Conservation (phyloP, 192 early-diverging fungal species). For the Pilaira anomala region DNA sequence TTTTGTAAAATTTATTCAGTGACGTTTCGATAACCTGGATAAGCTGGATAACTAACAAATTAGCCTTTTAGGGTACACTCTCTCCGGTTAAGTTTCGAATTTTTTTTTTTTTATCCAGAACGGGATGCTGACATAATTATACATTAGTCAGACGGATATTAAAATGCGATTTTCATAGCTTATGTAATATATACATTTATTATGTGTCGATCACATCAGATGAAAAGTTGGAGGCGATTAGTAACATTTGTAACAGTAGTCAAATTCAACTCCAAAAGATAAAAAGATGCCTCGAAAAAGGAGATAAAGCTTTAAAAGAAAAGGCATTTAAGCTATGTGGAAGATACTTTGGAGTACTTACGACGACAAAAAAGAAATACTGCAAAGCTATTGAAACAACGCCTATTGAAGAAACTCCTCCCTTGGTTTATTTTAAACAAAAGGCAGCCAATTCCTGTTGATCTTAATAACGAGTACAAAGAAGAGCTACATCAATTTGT, state of each 20-base stretch:
- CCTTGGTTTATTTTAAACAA: slow-evolving; percentile 9
- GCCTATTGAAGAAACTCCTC: slow-evolving; percentile 14
- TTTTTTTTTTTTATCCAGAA: too few relatives aligned
- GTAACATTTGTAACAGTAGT: slow-evolving; percentile 5
- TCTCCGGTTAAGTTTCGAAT: too few relatives aligned
- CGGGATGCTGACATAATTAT: too few relatives aligned
- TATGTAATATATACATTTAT: too few relatives aligned
- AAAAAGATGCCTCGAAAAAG: slow-evolving; percentile 11
- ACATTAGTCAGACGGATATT: too few relatives aligned
- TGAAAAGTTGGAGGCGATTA: slow-evolving; percentile 6
- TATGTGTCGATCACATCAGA: too few relatives aligned
- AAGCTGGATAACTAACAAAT: too few relatives aligned
- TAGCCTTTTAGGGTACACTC: too few relatives aligned
- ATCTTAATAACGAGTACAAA: background rate
- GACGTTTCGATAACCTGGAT: too few relatives aligned
- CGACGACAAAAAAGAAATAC: slow-evolving; percentile 12
- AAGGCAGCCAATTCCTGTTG: background rate
- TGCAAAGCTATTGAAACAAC: slow-evolving; percentile 7
- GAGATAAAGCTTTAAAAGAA: slow-evolving; percentile 2
- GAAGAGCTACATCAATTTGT: slow-evolving; percentile 10
- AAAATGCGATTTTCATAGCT: too few relatives aligned
- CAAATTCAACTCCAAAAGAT: slow-evolving; percentile 13
- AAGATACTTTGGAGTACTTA: slow-evolving; percentile 1
- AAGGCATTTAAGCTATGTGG: slow-evolving; percentile 9
- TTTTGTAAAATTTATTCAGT: too few relatives aligned